Evolutionary conservation across 192 early-diverging fungal genomes (phyloP), one percentile per base, ranked within the genome.

Genomic region (Backusella liffmaniae): DNA sequence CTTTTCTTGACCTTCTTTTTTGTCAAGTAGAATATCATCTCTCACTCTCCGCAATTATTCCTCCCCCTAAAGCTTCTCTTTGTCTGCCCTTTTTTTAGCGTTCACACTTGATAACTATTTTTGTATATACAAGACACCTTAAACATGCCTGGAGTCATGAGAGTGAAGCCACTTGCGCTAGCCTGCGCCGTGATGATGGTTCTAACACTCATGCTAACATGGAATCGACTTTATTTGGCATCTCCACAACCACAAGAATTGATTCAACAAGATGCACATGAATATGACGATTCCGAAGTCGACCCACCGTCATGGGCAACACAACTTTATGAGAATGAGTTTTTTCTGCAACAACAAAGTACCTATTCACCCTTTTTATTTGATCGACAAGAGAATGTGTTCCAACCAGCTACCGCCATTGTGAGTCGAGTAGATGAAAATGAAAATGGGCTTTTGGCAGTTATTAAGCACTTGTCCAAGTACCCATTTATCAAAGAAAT

Each of bases 401-500:
- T 21, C 6, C 67, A 35, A 21, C 82, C 85, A 5, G 83, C 85
- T 12, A 87, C 88, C 0, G 88, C 86, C 34, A 73, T 89, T 8
- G 15, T 89, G 8, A 37, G 18, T n/a, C 70, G 76, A 42, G 51
- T 66, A 16, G 26, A 39, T 46, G 46, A 77, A 15, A 51, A 46
- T 35, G 70, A 77, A 44, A 66, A 86, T 2, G 75, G 79, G 7
- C 67, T 89, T 29, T 70, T 85, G 37, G 21, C 77, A 18, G 74
- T 85, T 7, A 82, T 87, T 26, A 77, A 75, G 34, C 86, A 84
- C 34, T 29, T 89, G 30, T 79, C 74, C 18, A 86, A 83, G 26
- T 89, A 89, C 77, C 88, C 88, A 0, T 89, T 80, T 74, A 83
- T 89, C 65, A 87, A 87, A 37, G 84, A 89, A 56, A 89, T 89